Base-by-base conservation (phyloP, 305 asterid species). In the Lippia alba region DNA sequence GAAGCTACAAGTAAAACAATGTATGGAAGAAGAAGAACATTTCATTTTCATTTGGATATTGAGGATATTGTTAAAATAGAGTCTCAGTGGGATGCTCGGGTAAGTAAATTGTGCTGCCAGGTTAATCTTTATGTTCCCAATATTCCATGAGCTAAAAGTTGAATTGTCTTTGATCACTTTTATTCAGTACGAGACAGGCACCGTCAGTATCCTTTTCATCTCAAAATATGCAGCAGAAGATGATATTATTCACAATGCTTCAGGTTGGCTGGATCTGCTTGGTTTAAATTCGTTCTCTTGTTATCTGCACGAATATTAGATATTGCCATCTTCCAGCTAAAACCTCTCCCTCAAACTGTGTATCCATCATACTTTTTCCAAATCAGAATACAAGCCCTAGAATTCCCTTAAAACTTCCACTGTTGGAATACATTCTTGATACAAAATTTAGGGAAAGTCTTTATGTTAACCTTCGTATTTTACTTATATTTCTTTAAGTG, bases 21-120 rank as follows among this genome's bases (percentile, higher is more conserved):
- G 36, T 49, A 56, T 74, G 89, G 76, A 67, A 71, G 80, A 48
- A 70, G 46, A 55, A 82, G 61, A 69, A 74, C 58, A 14, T 83
- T 83, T 64, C 75, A 65, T 76, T 58, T 90, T 81, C 89, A 76
- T 61, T 76, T 87, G 84, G 88, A 78, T 61, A 65, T 91, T 33
- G 93, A 90, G 41, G 96, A 94, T 81, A 82, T 94, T 33, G 34
- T 82, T 65, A 78, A 72, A 64, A 90, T 94, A 76, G 89, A 88
- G 79, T 83, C 96, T 69, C 75, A 79, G 46, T 88, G 94, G 90
- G 61, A 79, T 83, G 85, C 83, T 59, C 87, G 74, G 76, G 99
- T 94, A 72, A 70, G 92, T 78, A 76, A 61, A 60, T 33, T 12
- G 15, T 73, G 51, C 71, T 61, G 59, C 65, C 53, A 61, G 59